phyloP scores from a whole-genome alignment of 768 basidiomycete genomes.

The Amanita jacksonii region DNA sequence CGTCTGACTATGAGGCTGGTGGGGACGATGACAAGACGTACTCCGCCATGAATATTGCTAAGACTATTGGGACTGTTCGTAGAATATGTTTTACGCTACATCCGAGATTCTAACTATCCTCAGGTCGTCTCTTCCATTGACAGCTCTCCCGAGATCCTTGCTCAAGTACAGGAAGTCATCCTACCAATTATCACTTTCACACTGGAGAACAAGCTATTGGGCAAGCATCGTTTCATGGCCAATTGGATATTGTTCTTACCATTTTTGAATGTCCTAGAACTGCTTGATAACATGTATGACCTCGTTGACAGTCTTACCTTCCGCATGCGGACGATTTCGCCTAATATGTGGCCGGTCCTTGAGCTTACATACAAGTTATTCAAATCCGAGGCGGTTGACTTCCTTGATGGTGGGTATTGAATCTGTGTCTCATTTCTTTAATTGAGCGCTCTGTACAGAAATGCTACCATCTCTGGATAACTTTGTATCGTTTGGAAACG shows the following conservation, averaged over 20 bases:
- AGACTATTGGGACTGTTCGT: slow-evolving; percentile 73
- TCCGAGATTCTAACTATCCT: no score
- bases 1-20: slow-evolving; percentile 48
- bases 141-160: slow-evolving; percentile 61
- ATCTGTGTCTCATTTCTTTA: not conserved
- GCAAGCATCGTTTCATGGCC: slow-evolving; percentile 27
- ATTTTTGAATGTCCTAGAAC: slow-evolving; percentile 34
- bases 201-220: slow-evolving; percentile 66
- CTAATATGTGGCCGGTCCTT: slow-evolving; percentile 82
- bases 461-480: slow-evolving; percentile 87
- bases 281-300: slow-evolving; percentile 84
- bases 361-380: slow-evolving; percentile 76
- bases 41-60: slow-evolving; percentile 79
- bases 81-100: no score
- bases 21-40: slow-evolving; percentile 76
- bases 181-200: slow-evolving; percentile 73
- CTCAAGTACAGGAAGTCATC: slow-evolving; percentile 73
- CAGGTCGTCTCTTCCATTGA: slow-evolving; percentile 74
- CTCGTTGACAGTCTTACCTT: slow-evolving; percentile 80
- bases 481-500: slow-evolving; percentile 76
- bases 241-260: not conserved
- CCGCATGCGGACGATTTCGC: slow-evolving; percentile 65
- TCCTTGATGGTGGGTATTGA: slow-evolving; percentile 60
- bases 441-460: slow-evolving; percentile 31
- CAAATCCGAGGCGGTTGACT: slow-evolving; percentile 78